Base-by-base conservation (phyloP, 768 basidiomycete genomes). In the Lanmaoa pseudosensibilis region DNA sequence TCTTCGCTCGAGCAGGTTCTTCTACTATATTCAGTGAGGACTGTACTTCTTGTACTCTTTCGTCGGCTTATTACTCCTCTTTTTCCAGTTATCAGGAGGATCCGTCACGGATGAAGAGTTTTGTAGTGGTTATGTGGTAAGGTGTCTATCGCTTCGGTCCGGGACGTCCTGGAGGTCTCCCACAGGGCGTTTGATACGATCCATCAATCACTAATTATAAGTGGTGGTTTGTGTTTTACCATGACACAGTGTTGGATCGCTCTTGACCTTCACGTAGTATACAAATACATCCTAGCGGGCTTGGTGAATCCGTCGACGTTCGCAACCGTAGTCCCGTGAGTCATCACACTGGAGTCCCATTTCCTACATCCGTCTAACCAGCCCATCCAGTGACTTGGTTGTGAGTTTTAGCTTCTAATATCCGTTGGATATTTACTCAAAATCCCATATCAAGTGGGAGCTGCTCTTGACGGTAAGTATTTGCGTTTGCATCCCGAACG, bases 11-110 rank as follows among this genome's bases (percentile, higher is more conserved):
- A 18, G 12, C 16, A 50, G 50, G 23, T 50, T 54, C n/a, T 54
- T 54, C 38, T 54, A 54, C 30, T 54, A 47, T 15, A 54, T 54
- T n/a, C 53, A 54, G 53, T 54, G 53, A 54, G 53, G 15, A 7
- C 18, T 32, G n/a, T 30, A 5, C 32, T 39, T 33, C 48, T 30
- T n/a, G n/a, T 39, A 18, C n/a, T 2, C 11, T 16, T 38, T 32
- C 21, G 27, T 25, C 18, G n/a, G 45, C 46, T 54, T 23, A 54
- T 33, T 11, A 12, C 16, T 10, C 37, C 36, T n/a, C 4, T 50
- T 38, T 27, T 18, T n/a, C 13, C 25, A 54, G 53, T 36, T 54
- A 54, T 25, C 53, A 47, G 30, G 38, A 54, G 23, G 53, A 54
- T 30, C 46, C 38, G 7, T 12, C 32, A 19, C 27, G 13, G 6